Percentiles rank a stretch among this genome's conserved stretches.
These are phyloP conservation scores for Rhodamnia argentea DNA, from an alignment of 345 rosid species.

Conservation along the genomic window DNA sequence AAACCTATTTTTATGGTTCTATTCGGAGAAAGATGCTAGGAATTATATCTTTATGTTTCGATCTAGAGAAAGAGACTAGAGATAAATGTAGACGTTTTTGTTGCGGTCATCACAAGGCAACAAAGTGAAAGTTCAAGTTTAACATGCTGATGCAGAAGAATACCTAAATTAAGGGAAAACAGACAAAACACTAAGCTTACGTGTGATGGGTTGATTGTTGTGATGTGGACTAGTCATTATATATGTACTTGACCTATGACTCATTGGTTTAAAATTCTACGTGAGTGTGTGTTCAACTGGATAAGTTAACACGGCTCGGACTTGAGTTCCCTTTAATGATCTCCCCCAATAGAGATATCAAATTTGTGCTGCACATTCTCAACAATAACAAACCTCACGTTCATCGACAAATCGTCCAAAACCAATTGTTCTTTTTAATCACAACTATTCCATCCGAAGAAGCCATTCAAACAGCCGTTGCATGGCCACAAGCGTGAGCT, in stretches of 20 bases:
- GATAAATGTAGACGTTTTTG: neutral
- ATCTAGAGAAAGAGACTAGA: neutral
- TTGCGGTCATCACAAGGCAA: neutral
- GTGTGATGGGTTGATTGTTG: accelerated
- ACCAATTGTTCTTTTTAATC: neutral
- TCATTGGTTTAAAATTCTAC: neutral
- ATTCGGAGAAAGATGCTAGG: neutral
- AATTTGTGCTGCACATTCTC: neutral
- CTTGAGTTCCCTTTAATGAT: neutral
- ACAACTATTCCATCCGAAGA: neutral
- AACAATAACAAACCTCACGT: neutral
- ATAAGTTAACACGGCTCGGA: neutral
- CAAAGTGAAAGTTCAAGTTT: neutral
- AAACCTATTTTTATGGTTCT: too few relatives aligned
- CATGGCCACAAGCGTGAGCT: neutral
- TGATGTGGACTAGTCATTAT: neutral
- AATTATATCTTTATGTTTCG: neutral
- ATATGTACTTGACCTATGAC: neutral
- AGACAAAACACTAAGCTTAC: neutral
- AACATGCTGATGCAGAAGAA: neutral
- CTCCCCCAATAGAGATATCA: neutral
- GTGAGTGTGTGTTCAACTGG: neutral
- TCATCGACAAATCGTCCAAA: neutral
- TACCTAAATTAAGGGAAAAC: neutral
- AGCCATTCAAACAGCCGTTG: neutral